Evolutionary conservation across 1,284 basidiomycete species (phyloP), one percentile per base, ranked within the genome.

Genomic region (Ceratobasidium sp.): DNA sequence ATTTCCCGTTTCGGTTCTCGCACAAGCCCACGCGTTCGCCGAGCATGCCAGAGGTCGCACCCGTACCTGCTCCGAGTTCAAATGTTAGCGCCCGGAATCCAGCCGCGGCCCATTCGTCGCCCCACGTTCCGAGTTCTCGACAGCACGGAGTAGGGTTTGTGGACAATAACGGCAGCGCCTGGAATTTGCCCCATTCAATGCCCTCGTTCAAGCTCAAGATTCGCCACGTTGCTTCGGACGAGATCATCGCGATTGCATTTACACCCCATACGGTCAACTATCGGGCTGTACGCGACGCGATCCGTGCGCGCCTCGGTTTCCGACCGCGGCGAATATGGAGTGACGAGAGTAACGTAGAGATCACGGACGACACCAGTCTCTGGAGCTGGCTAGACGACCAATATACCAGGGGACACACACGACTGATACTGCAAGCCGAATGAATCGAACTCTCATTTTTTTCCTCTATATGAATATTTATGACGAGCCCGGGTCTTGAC

Each of bases 401-500:
- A 49, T 62, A 73, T 73, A 73, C 70, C 56, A 61, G 62, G 32
- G 70, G 70, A 19, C 70, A 62, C 51, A 73, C 70, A 57, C 70
- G 70, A 34, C 22, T 73, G 29, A 46, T 73, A 40, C 46, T 73
- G 13, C 70, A 73, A 44, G 70, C 62, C n/a, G 70, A 73, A 51
- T 73, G 57, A 29, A 40, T 22, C 70, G 15, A 34, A 43, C 70
- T 62, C 49, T 61, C 70, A 40, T 40, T 62, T 73, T 62, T 46
- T 15, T 73, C 25, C 15, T 56, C 44, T 51, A 46, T 73, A 52
- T 61, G 70, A 57, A 46, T 49, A 61, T 73, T 46, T 40, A 73
- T 73, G 57, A 59, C 56, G 56, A 44, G 70, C 70, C 44, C 32
- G 15, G 68, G 70, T 43, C 43, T 64, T 64, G 61, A 52, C 17